Evolutionary conservation across 2,329 filamentous ascomycete species (phyloP).

Genomic region (Ascochyta clinopodiicola): DNA sequence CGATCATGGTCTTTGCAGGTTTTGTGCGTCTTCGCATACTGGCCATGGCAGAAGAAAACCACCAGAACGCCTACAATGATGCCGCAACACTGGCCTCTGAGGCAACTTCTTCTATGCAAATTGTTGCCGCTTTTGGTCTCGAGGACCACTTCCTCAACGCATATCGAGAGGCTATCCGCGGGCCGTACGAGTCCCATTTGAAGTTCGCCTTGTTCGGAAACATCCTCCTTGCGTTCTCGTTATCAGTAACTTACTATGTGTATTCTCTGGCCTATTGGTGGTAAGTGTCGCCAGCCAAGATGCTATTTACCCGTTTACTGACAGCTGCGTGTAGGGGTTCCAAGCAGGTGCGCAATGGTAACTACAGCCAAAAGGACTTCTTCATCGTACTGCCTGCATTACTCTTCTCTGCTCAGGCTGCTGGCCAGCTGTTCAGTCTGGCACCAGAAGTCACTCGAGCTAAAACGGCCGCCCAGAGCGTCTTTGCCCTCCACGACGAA

Average conservation of each 20-base stretch:
- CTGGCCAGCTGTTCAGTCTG: constrained; percentile 56
- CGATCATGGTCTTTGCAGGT: constrained; percentile 56
- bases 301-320: constrained; percentile 9
- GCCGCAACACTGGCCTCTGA: constrained; percentile 71
- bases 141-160: constrained; percentile 49
- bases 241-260: constrained; percentile 56
- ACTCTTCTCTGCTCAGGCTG: constrained; percentile 55
- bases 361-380: constrained; percentile 51
- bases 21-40: constrained; percentile 57
- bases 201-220: constrained; percentile 52
- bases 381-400: constrained; percentile 56
- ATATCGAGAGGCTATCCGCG: constrained; percentile 48
- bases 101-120: constrained; percentile 70
- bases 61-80: constrained; percentile 68
- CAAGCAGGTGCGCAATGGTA: constrained; percentile 52
- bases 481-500: constrained; percentile 52
- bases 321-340: constrained; percentile 37
- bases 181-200: constrained; percentile 50
- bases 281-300: constrained; percentile 30
- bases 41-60: constrained; percentile 66
- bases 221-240: constrained; percentile 52
- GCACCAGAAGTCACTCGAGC: constrained; percentile 55
- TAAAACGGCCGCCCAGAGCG: constrained; percentile 53
- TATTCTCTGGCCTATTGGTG: constrained; percentile 59
- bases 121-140: constrained; percentile 56